Evolutionary conservation across 75 land plant species (phyloP).

Genomic region (Larix kaempferi): DNA sequence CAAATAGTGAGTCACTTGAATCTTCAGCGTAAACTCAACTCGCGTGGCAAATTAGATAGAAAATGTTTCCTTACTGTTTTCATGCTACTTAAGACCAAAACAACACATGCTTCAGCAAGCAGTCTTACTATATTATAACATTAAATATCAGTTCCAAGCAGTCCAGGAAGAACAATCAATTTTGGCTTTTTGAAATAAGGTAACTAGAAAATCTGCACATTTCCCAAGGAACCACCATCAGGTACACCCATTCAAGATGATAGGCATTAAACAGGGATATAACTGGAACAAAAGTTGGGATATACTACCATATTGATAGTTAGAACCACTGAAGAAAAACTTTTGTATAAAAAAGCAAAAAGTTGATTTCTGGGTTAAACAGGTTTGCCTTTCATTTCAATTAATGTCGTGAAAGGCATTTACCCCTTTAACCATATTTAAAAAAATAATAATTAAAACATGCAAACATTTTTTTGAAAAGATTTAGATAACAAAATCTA

Average conservation of each 20-base stretch:
- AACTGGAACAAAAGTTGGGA: not conserved
- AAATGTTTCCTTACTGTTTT: not conserved
- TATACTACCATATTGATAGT: too few species aligned
- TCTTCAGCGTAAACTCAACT: not conserved
- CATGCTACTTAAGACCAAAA: not conserved
- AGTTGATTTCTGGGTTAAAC: not conserved
- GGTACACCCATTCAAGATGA: not conserved
- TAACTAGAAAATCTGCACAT: not conserved
- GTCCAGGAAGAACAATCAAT: not conserved
- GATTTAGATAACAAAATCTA: too few species aligned
- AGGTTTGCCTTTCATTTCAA: not conserved
- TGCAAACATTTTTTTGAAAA: too few species aligned
- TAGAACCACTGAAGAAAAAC: too few species aligned
- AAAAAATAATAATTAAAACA: too few species aligned
- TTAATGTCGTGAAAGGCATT: too few species aligned
- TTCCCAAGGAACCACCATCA: not conserved
- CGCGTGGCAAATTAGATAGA: not conserved
- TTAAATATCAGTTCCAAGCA: not conserved
- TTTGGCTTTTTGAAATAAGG: not conserved
- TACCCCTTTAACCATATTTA: too few species aligned
- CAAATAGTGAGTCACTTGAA: too few species aligned
- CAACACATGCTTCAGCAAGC: not conserved
- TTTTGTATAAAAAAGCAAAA: too few species aligned
- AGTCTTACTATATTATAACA: not conserved
- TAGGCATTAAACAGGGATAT: not conserved